Base-by-base conservation (phyloP, 208 protist species). In the Trypanosoma cruzi region DNA sequence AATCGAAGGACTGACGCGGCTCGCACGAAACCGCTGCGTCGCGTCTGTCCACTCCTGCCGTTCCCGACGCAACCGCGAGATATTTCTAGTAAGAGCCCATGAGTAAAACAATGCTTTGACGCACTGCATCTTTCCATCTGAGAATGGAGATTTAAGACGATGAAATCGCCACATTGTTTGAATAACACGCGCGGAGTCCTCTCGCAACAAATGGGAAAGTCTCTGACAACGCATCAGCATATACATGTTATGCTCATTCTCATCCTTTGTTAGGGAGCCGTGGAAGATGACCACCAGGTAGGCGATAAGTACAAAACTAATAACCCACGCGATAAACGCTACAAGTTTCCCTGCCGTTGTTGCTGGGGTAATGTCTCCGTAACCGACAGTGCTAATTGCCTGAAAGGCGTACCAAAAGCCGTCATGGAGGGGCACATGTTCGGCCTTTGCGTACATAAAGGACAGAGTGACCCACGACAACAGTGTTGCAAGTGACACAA, bases 361-460 rank as follows among this genome's bases (percentile, higher is more conserved):
- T 40, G 75, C 48, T 6, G 90, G 84, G 40, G 85, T 85, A 55
- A 84, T 60, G 77, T 96, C 88, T 55, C 90, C 87, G 73, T 93
- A 93, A 28, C 88, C 88, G 24, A 96, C 64, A 29, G 88, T 92
- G 49, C 84, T 66, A 50, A 93, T 64, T 5, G 90, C 82, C 71
- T 93, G 83, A 53, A 93, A 93, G 34, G 78, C 77, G 66, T 88
- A 93, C 87, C 88, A 96, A 32, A 92, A n/a, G 31, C 74, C 82
- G 37, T 93, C 82, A 34, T 58, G 48, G 5, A 91, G 48, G 40
- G 71, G 64, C n/a, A 79, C 50, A 14, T 31, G 37, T 65, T 90
- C 80, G 20, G 88, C 75, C 52, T 84, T 80, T 31, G 71, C 48
- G 70, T 83, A 90, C 57, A 93, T 69, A 57, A 58, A 79, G 53